Evolutionary conservation across 345 rosid genomes (phyloP).

Genomic region (Cardiospermum halicacabum): DNA sequence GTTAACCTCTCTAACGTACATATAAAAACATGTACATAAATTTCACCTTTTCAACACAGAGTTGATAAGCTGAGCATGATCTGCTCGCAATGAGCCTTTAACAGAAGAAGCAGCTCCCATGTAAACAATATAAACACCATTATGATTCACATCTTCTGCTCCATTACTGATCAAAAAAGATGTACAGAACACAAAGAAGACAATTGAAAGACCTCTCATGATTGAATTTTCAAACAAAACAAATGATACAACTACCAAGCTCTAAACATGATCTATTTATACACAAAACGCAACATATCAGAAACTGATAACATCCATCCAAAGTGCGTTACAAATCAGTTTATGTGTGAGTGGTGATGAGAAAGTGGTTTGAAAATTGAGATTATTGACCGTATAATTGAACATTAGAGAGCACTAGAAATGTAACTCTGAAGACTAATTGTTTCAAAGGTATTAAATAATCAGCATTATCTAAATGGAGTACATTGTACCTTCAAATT

Average conservation of each 20-base stretch:
- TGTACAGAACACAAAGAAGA: constrained; percentile 13
- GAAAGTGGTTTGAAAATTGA: too few species aligned
- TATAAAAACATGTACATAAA: not conserved
- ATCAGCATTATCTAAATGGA: too few species aligned
- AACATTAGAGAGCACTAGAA: too few species aligned
- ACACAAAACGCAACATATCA: not conserved
- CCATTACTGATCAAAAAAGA: constrained; percentile 11
- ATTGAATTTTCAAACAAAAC: not conserved
- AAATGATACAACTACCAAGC: not conserved
- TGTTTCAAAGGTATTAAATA: too few species aligned
- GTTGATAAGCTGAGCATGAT: constrained; percentile 43
- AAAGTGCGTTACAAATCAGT: constrained; percentile 32
- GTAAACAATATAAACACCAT: constrained; percentile 61
- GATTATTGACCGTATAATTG: too few species aligned
- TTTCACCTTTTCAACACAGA: constrained; percentile 42
- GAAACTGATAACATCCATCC: constrained; percentile 21
- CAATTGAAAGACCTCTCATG: constrained; percentile 35
- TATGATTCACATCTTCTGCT: constrained; percentile 24
- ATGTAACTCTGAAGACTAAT: too few species aligned
- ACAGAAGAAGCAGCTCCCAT: constrained; percentile 53
- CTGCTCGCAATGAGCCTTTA: constrained; percentile 23
- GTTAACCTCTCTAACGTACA: not conserved
- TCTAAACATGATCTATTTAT: constrained; percentile 4
- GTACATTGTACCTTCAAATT: too few species aligned
- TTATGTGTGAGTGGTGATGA: too few species aligned